phyloP scores from a whole-genome alignment of 1,284 basidiomycete species.

The Flammula alnicola region DNA sequence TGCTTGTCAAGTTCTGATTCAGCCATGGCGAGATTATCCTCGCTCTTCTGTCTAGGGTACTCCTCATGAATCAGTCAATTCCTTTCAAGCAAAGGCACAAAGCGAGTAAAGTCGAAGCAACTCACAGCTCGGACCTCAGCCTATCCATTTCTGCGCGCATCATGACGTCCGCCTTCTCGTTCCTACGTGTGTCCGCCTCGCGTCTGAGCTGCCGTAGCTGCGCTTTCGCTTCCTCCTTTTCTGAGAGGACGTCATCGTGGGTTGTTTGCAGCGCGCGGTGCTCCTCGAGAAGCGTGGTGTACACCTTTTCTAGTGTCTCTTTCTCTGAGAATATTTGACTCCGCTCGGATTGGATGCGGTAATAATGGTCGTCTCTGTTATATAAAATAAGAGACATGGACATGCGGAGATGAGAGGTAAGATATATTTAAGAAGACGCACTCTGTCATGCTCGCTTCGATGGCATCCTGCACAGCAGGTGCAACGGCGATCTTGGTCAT shows the following conservation, averaged over 20 bases:
- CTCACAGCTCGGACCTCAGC: slow-evolving; percentile 80
- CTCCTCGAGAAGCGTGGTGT: slow-evolving; percentile 76
- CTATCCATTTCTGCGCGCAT: slow-evolving; percentile 82
- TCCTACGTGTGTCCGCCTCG: slow-evolving; percentile 61
- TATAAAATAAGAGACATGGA: slow-evolving; percentile 6
- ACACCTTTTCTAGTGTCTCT: slow-evolving; percentile 79
- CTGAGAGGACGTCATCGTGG: slow-evolving; percentile 69
- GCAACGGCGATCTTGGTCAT: slow-evolving; percentile 68
- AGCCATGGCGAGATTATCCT: slow-evolving; percentile 82
- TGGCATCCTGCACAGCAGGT: slow-evolving; percentile 46
- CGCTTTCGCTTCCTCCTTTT: slow-evolving; percentile 71
- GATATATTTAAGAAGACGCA: too few species aligned
- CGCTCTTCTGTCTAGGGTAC: slow-evolving; percentile 79
- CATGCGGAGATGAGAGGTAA: neutral
- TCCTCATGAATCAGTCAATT: too few species aligned
- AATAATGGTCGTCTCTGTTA: slow-evolving; percentile 82
- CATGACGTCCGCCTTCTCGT: slow-evolving; percentile 70
- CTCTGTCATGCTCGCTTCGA: slow-evolving; percentile 76
- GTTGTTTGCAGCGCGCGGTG: slow-evolving; percentile 74
- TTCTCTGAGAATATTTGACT: slow-evolving; percentile 78
- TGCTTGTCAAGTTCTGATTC: slow-evolving; percentile 85
- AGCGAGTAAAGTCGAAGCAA: too few species aligned
- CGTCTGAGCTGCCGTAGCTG: slow-evolving; percentile 61
- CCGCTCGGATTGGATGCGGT: slow-evolving; percentile 79
- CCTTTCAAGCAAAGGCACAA: too few species aligned